Conservation (phyloP, 306 rosid species). For the Castanospermum australe region DNA sequence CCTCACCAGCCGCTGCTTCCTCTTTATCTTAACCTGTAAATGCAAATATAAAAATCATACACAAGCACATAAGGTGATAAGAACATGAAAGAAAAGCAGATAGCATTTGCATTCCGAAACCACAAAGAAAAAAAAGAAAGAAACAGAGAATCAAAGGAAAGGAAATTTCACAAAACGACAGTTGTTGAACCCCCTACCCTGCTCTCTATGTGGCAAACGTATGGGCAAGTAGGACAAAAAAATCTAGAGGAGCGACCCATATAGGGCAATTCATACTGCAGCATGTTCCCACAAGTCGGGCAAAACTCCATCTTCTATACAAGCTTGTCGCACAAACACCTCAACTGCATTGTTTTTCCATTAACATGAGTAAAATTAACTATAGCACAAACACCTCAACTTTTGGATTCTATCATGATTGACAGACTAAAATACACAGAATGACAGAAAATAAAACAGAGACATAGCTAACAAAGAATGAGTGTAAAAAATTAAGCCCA, state of each 20-base stretch:
- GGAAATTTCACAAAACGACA: no score
- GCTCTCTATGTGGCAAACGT: conserved; percentile 45
- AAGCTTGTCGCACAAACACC: background rate
- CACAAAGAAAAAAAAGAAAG: background rate
- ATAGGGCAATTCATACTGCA: conserved; percentile 55
- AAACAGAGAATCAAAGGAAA: background rate
- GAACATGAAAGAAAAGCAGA: no score
- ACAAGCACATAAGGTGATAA: background rate
- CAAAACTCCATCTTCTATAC: conserved; percentile 58
- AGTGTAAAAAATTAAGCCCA: background rate
- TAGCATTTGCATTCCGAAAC: background rate
- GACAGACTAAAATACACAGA: background rate
- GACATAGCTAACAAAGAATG: background rate
- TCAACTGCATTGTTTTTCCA: background rate
- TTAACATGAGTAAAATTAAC: background rate
- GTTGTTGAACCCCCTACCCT: conserved; percentile 25
- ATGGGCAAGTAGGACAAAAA: conserved; percentile 64
- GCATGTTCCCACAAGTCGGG: conserved; percentile 62
- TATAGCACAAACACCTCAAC: background rate
- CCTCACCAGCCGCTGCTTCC: conserved; percentile 51
- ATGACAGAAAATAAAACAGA: background rate
- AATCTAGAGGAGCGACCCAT: conserved; percentile 54
- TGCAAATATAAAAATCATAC: conserved; percentile 21
- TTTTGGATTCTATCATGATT: no score
- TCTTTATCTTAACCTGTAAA: conserved; percentile 60